Evolutionary conservation across 495 filamentous ascomycete genomes (phyloP), one percentile per base, ranked within the genome.

Genomic region (Tuber brumale): DNA sequence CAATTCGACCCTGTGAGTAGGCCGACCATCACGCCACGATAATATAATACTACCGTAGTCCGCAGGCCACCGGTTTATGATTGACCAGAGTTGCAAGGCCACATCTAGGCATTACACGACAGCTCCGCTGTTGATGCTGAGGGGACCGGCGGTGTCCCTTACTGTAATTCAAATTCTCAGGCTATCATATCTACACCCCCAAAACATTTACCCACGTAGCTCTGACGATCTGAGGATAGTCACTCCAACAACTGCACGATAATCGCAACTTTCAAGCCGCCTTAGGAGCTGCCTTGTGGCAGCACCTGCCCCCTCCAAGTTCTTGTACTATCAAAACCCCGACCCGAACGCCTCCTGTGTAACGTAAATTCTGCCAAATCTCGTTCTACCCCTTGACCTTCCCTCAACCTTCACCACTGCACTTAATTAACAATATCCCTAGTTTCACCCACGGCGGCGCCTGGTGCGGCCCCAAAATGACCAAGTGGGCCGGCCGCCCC

Each of bases 361-460:
- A 51, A 85, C 87, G 87, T 88, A 85, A 48, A 72, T 73, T 73
- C 61, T 45, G 70, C 31, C 69, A 44, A n/a, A n/a, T 71, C 57
- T 42, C 6, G 41, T 8, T 8, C 41, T 8, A 8, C 6, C 41
- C 41, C 6, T 42, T 8, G 41, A 42, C 41, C 41, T 35, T 70
- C 39, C 44, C 10, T 23, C 70, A 44, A 71, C 48, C 66, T 43
- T 66, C 35, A 57, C 21, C 16, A 16, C n/a, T n/a, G 1, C 3
- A 19, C 42, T 76, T 3, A 44, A 44, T 75, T 21, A 27, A 71
- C 69, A 27, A 61, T 70, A n/a, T 77, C 41, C 31, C 44, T 48
- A 89, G 91, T 80, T 94, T 89, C 85, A 91, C 97, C 83, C 94
- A 97, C 85, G 94, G 94, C 80, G 94, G 94, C 81, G 94, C 92